Evolutionary conservation across 441 rosid genomes (phyloP).

Genomic region (Erysimum pusillum): DNA sequence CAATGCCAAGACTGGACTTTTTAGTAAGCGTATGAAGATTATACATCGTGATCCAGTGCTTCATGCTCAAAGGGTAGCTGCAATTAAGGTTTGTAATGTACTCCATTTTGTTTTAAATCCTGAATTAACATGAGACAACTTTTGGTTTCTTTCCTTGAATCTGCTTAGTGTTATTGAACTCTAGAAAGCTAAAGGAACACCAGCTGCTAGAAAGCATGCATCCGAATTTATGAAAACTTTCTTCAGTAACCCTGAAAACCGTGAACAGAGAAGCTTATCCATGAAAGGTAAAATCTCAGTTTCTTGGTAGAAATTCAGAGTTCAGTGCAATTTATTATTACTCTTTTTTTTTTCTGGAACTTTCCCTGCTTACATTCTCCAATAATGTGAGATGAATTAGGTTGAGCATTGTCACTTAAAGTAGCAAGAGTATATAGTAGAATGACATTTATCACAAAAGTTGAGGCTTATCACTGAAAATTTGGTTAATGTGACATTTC

Average conservation of each 20-base stretch:
- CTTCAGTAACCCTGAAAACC: slow-evolving; percentile 85
- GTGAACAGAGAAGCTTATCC: slow-evolving; percentile 80
- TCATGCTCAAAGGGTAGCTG: slow-evolving; percentile 91
- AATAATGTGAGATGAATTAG: slow-evolving; percentile 15
- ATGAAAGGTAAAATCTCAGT: slow-evolving; percentile 74
- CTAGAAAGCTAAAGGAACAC: slow-evolving; percentile 89
- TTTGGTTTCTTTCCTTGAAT: slow-evolving; percentile 5
- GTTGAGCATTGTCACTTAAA: neutral
- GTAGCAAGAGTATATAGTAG: slow-evolving; percentile 3
- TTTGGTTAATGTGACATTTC: neutral
- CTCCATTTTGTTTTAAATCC: neutral
- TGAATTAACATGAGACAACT: neutral
- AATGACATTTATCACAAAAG: neutral
- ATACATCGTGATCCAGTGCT: slow-evolving; percentile 86
- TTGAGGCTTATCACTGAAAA: neutral
- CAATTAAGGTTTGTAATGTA: slow-evolving; percentile 73
- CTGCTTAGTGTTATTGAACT: slow-evolving; percentile 27
- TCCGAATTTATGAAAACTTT: slow-evolving; percentile 82
- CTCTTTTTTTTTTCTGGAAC: neutral
- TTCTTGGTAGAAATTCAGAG: slow-evolving; percentile 6
- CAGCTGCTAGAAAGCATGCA: slow-evolving; percentile 83
- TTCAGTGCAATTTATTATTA: neutral
- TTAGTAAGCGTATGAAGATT: slow-evolving; percentile 92
- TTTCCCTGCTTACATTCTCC: neutral
- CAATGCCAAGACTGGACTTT: slow-evolving; percentile 93